Base-by-base conservation (phyloP, 148 eudicot species). In the Rhododendron griersonianum region DNA sequence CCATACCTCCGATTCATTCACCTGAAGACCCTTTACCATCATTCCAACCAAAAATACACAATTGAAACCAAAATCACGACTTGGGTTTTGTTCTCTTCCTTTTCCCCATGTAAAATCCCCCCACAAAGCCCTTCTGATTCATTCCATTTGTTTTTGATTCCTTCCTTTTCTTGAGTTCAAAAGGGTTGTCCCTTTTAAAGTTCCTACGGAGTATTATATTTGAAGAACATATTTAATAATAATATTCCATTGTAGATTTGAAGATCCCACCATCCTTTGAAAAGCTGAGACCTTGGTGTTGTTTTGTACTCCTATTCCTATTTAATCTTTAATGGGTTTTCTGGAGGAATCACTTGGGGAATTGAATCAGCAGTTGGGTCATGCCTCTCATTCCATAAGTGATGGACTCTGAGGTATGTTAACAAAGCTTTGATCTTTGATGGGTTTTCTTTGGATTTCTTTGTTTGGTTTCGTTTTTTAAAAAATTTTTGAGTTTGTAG, bases 371-470 rank as follows among this genome's bases (percentile, higher is more conserved):
- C 87, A 74, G 47, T 81, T 48, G 50, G 81, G 61, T 5, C 61
- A 55, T 55, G 1, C 16, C 21, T 55, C 21, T 55, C 61, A 14
- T 81, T 79, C 79, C 47, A 44, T 1, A 35, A 65, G 53, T 87
- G 88, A 85, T 81, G 84, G 78, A 84, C 28, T 86, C 33, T 61
- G 81, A 91, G 89, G 91, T 92, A 87, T 78, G 92, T 59, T 35
- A 33, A 79, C 6, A 55, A 55, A 78, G 63, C 48, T 84, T 87
- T 86, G 73, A 57, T 86, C 84, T 63, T 88, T 89, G 25, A 65
- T 85, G 88, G 86, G 77, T 82, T 75, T 11, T 30, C 35, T 33
- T 74, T 15, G 9, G 16, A 33, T 74, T 67, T 67, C 75, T 69
- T 30, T 30, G 30, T 30, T 30, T 30, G 30, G 30, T 30, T 30